These are phyloP conservation scores for Pisolithus albus DNA, from an alignment of 768 basidiomycete genomes.

Conservation along the genomic window DNA sequence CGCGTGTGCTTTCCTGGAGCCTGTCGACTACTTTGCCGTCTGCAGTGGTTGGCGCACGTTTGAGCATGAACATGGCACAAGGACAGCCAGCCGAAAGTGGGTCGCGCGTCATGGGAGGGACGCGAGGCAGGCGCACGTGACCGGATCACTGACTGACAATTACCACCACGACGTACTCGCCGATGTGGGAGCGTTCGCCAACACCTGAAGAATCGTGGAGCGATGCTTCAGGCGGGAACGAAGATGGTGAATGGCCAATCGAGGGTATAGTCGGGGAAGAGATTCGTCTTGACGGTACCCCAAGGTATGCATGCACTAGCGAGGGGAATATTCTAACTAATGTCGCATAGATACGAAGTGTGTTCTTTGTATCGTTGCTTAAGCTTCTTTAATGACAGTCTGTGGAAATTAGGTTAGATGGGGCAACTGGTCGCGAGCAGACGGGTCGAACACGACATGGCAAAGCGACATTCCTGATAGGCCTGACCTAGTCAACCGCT, in stretches of 20 bases:
- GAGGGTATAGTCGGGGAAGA: constrained; percentile 26
- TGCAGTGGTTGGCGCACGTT: constrained; percentile 57
- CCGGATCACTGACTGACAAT: background rate
- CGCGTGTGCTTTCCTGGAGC: constrained; percentile 62
- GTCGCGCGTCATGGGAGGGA: background rate
- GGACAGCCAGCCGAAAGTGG: background rate
- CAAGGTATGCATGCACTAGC: constrained; percentile 11
- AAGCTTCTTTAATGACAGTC: background rate
- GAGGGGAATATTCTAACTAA: constrained; percentile 1
- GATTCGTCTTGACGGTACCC: constrained; percentile 23
- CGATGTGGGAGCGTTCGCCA: constrained; percentile 25
- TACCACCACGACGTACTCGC: background rate
- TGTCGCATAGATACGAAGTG: constrained; percentile 26
- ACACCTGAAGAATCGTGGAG: constrained; percentile 27
- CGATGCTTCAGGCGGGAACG: constrained; percentile 25
- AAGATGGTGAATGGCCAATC: constrained; percentile 26
- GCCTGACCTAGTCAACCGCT: constrained; percentile 19
- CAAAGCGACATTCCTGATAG: constrained; percentile 22
- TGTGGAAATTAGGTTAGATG: constrained; percentile 39
- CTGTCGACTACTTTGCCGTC: constrained; percentile 65
- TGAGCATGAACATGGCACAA: constrained; percentile 47
- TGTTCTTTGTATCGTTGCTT: constrained; percentile 2
- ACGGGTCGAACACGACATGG: constrained; percentile 55
- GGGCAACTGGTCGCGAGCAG: constrained; percentile 43
- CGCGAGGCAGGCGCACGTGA: constrained; percentile 17